Evolutionary conservation across 1,139 yeast species (phyloP).

Genomic region (Candida glucosophila): DNA sequence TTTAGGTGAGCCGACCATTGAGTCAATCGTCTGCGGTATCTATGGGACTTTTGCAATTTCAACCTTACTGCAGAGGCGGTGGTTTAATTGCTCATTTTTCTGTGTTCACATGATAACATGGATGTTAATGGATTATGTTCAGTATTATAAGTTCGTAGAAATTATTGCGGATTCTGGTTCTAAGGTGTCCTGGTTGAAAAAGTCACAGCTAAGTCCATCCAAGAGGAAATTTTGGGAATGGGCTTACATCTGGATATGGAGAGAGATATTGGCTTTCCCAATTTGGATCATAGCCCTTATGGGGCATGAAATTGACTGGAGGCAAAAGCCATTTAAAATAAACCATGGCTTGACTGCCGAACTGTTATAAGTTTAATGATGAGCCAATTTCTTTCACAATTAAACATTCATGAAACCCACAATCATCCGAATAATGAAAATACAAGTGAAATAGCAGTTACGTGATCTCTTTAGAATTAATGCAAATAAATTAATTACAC

Average conservation of each 20-base stretch:
- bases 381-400: neutral
- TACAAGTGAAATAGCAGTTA: too few species aligned
- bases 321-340: slow-evolving; percentile 69
- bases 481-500: slow-evolving; percentile 21
- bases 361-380: slow-evolving; percentile 27
- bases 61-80: slow-evolving; percentile 28
- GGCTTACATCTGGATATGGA: slow-evolving; percentile 46
- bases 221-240: slow-evolving; percentile 12
- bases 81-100: slow-evolving; percentile 30
- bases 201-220: slow-evolving; percentile 9
- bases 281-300: slow-evolving; percentile 76
- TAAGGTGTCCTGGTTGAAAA: slow-evolving; percentile 22
- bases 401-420: neutral
- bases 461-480: too few species aligned
- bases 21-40: slow-evolving; percentile 57
- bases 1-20: slow-evolving; percentile 79
- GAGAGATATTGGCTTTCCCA: slow-evolving; percentile 75
- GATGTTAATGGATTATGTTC: slow-evolving; percentile 56
- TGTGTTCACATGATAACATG: slow-evolving; percentile 51
- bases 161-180: slow-evolving; percentile 13
- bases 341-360: slow-evolving; percentile 72
- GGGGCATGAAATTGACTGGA: slow-evolving; percentile 77
- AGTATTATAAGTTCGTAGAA: slow-evolving; percentile 39
- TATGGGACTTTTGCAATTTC: slow-evolving; percentile 59
- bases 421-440: too few species aligned